Base-by-base conservation (phyloP, 1,284 basidiomycete genomes). In the Schizophyllum amplum region DNA sequence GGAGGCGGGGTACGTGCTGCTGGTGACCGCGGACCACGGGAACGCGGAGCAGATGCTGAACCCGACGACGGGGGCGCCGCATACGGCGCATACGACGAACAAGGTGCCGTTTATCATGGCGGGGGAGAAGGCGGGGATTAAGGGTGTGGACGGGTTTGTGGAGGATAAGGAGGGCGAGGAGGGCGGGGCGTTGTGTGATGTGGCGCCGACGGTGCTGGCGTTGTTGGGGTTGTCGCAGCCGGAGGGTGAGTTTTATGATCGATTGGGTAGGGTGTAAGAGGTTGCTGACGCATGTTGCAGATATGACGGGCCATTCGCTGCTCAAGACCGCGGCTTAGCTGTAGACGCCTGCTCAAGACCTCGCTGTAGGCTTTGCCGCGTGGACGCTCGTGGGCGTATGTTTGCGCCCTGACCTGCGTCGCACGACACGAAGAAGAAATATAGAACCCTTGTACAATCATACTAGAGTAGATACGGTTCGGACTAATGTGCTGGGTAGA, bases 21-120 rank as follows among this genome's bases (percentile, higher is more conserved):
- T 90, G 64, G 78, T 96, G 70, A 95, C 93, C 5, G 84, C 93
- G n/a, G 92, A 95, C 69, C 92, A 94, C 68, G 92, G 92, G 17
- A 94, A 95, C 68, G 92, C 90, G 24, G 90, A 92, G 69, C 90
- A 94, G 75, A 96, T 96, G 93, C 75, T 87, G 61, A 90, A 95
- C 72, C 78, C 79, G 4, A 78, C 84, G 62, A 94, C 91, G 1
- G 90, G 90, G 24, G 85, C 83, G 53, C 92, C 92, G 20, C 91
- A 94, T 71, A 92, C 90, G 1, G 90, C 90, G 20, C 90, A 91
- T 66, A 90, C 89, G 52, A 86, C 86, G 61, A 94, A 94, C 74
- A 82, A 83, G 24, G 92, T 60, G 24, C 87, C 87, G 21, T 87
- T 89, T 75, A 88, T 89, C 67, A 79, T 88, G 66, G 82, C 84